Percentiles rank a stretch among this genome's conserved stretches.
phyloP scores from a whole-genome alignment of 2,329 filamentous ascomycete genomes.

The Aureobasidium leucospermi region DNA sequence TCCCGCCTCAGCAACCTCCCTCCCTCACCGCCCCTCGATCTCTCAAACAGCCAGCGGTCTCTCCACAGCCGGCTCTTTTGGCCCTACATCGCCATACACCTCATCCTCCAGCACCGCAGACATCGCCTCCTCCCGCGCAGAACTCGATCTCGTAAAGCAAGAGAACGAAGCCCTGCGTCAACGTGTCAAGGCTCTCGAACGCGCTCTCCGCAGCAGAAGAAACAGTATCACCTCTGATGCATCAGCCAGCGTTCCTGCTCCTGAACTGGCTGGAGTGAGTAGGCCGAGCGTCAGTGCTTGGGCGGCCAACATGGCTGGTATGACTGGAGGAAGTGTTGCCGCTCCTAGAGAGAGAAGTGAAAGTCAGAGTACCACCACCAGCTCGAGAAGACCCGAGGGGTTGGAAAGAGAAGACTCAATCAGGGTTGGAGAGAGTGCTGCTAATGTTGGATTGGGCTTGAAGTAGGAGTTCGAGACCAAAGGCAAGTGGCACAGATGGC shows the following conservation, averaged over 20 bases:
- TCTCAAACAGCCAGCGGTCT: conserved; percentile 20
- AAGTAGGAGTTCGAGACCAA: conserved; percentile 8
- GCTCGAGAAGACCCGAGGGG: conserved; percentile 14
- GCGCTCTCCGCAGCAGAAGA: conserved; percentile 30
- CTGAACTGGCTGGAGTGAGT: neutral
- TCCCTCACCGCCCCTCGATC: conserved; percentile 28
- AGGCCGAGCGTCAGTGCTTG: conserved; percentile 19
- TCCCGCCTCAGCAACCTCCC: conserved; percentile 17
- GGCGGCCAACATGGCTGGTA: conserved; percentile 18
- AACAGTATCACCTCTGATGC: conserved; percentile 13
- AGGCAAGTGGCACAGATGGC: neutral
- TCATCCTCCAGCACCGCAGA: conserved; percentile 30
- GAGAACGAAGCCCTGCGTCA: conserved; percentile 43
- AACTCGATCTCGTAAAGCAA: conserved; percentile 42
- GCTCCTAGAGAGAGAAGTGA: conserved; percentile 29
- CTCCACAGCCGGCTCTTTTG: conserved; percentile 22
- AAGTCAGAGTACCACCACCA: conserved; percentile 31
- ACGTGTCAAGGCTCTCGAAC: conserved; percentile 41
- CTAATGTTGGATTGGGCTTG: conserved; percentile 18
- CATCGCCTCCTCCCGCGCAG: conserved; percentile 35
- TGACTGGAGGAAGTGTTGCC: conserved; percentile 25
- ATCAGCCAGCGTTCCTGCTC: neutral
- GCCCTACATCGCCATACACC: conserved; percentile 16
- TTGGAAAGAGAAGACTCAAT: conserved; percentile 26
- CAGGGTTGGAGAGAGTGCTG: conserved; percentile 30